Evolutionary conservation across 495 filamentous ascomycete genomes (phyloP).

Genomic region (Penicillium odoratum): DNA sequence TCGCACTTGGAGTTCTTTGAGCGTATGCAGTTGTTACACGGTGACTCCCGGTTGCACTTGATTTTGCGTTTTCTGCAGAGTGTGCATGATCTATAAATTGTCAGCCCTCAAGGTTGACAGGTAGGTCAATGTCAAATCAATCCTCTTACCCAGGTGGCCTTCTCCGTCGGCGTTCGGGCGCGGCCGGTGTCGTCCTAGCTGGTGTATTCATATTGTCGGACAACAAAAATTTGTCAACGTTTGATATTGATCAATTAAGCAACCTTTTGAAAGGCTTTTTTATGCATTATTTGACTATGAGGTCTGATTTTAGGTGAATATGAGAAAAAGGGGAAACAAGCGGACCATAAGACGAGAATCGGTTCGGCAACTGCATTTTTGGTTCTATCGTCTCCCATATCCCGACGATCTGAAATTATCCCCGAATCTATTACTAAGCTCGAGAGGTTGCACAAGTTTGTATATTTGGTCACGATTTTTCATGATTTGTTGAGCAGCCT

Average conservation of each 20-base stretch:
- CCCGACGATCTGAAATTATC: constrained; percentile 7
- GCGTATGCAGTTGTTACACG: constrained; percentile 52
- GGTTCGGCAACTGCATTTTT: constrained; percentile 25
- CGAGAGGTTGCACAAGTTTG: too few relatives aligned
- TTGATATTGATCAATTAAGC: too few relatives aligned
- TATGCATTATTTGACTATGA: not conserved
- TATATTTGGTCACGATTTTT: too few relatives aligned
- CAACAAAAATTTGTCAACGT: not conserved
- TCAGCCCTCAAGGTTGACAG: not conserved
- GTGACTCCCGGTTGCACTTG: constrained; percentile 48
- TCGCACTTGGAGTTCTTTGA: constrained; percentile 43
- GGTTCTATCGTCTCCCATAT: constrained; percentile 29
- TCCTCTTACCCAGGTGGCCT: constrained; percentile 45
- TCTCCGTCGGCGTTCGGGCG: constrained; percentile 45
- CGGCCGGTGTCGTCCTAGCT: constrained; percentile 15
- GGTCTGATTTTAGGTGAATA: not conserved
- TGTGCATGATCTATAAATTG: constrained; percentile 38
- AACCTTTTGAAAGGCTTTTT: too few relatives aligned
- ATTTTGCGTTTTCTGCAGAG: constrained; percentile 52
- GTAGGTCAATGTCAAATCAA: not conserved
- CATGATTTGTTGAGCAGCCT: too few relatives aligned
- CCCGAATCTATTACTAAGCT: too few relatives aligned
- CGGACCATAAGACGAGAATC: not conserved
- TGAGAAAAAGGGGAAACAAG: not conserved
- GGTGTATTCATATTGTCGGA: not conserved